Evolutionary conservation across 331 rosid genomes (phyloP).

Genomic region (Cydonia oblonga): DNA sequence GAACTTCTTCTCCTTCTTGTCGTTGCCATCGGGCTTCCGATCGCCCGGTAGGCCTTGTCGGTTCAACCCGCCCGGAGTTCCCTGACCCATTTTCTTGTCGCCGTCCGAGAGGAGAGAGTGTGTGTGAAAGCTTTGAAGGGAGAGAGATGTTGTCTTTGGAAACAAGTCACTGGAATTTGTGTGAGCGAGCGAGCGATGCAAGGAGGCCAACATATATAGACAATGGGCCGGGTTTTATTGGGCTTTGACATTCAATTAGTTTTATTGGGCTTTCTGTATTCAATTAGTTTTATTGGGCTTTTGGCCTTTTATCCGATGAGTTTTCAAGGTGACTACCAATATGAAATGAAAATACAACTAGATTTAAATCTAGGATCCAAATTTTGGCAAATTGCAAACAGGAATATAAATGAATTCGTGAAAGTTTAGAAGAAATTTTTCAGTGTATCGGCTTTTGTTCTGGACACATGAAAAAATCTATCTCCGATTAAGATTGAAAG

Average conservation of each 20-base stretch:
- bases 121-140: not conserved
- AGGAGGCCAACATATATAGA: not conserved
- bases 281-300: not conserved
- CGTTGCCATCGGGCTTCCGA: constrained; percentile 61
- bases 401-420: too few species aligned
- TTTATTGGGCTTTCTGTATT: too few species aligned
- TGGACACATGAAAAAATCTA: too few species aligned
- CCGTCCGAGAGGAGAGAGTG: too few species aligned
- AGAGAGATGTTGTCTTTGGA: constrained; percentile 5
- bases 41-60: constrained; percentile 83
- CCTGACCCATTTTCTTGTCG: constrained; percentile 99
- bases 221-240: not conserved
- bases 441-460: too few species aligned
- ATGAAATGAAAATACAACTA: too few species aligned
- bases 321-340: too few species aligned
- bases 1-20: constrained; percentile 88
- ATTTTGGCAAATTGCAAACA: too few species aligned
- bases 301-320: not conserved
- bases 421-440: too few species aligned
- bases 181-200: not conserved
- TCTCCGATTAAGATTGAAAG: too few species aligned
- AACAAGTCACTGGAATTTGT: not conserved
- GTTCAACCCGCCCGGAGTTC: constrained; percentile 88
- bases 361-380: too few species aligned
- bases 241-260: too few species aligned